Conservation (phyloP, 495 filamentous ascomycete species). For the Aspergillus indologenus region DNA sequence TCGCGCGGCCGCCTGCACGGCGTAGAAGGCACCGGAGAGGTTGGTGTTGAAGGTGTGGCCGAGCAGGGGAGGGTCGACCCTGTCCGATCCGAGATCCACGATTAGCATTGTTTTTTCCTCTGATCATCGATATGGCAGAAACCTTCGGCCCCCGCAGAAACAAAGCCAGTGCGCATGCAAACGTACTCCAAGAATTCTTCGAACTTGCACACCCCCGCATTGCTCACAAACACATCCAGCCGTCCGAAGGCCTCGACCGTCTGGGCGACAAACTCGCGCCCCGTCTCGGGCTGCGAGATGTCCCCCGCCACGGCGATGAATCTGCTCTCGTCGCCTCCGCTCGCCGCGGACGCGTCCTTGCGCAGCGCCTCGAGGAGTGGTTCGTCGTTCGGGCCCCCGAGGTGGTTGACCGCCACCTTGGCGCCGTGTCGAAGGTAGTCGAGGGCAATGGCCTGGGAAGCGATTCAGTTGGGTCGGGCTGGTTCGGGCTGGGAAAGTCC, state of each 20-base stretch:
- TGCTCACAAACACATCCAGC: slow-evolving; percentile 80
- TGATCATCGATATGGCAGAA: too few relatives aligned
- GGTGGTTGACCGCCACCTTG: slow-evolving; percentile 68
- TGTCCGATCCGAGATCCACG: slow-evolving; percentile 26
- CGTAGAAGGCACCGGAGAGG: slow-evolving; percentile 82
- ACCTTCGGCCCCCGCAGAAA: too few relatives aligned
- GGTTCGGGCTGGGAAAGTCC: neutral
- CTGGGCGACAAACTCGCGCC: slow-evolving; percentile 51
- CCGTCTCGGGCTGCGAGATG: slow-evolving; percentile 63
- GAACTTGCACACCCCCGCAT: slow-evolving; percentile 84
- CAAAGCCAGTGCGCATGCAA: too few relatives aligned
- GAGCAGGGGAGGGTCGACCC: slow-evolving; percentile 59
- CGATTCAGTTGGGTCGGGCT: neutral
- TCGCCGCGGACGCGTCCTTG: slow-evolving; percentile 45
- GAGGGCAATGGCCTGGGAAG: slow-evolving; percentile 60
- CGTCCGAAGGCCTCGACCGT: slow-evolving; percentile 57
- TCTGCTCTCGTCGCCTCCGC: slow-evolving; percentile 35
- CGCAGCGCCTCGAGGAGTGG: slow-evolving; percentile 53
- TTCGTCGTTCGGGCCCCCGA: slow-evolving; percentile 53
- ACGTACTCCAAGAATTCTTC: slow-evolving; percentile 71
- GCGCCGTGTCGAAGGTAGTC: slow-evolving; percentile 68
- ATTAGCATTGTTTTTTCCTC: too few relatives aligned
- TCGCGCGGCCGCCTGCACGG: slow-evolving; percentile 74
- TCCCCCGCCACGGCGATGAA: slow-evolving; percentile 64
- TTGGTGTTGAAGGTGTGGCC: slow-evolving; percentile 68